Evolutionary conservation across 768 basidiomycete genomes (phyloP).

Genomic region (Cystobasidium onofrii): DNA sequence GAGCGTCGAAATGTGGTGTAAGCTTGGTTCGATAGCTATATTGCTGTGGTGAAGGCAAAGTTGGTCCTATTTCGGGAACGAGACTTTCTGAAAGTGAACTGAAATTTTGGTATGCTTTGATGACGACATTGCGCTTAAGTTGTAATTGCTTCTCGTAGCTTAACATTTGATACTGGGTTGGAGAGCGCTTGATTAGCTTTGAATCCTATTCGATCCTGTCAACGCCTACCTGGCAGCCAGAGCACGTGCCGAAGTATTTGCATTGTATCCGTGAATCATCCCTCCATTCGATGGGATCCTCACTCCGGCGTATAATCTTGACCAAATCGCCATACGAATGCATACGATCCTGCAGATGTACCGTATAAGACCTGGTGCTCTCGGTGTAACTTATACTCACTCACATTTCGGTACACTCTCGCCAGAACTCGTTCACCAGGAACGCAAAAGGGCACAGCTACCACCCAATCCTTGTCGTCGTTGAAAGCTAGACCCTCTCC

Average conservation of each 20-base stretch:
- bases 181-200: neutral
- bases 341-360: conserved; percentile 46
- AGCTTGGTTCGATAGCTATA: conserved; percentile 94
- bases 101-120: conserved; percentile 73
- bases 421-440: conserved; percentile 72
- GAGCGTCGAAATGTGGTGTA: conserved; percentile 87
- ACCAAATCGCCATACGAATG: conserved; percentile 71
- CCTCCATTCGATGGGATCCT: conserved; percentile 44
- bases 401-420: conserved; percentile 57
- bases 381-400: conserved; percentile 43
- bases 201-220: neutral
- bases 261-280: conserved; percentile 63
- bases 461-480: conserved; percentile 60
- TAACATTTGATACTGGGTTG: conserved; percentile 57
- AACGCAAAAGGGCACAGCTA: conserved; percentile 73
- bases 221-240: conserved; percentile 66
- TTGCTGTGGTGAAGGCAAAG: conserved; percentile 76
- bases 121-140: conserved; percentile 74
- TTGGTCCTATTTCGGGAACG: conserved; percentile 62
- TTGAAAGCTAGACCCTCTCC: conserved; percentile 57
- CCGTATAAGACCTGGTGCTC: neutral
- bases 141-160: conserved; percentile 77
- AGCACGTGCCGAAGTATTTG: conserved; percentile 79
- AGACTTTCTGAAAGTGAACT: conserved; percentile 54
- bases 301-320: conserved; percentile 52